phyloP scores from a whole-genome alignment of 768 basidiomycete genomes.

The Sarcomyxa edulis region DNA sequence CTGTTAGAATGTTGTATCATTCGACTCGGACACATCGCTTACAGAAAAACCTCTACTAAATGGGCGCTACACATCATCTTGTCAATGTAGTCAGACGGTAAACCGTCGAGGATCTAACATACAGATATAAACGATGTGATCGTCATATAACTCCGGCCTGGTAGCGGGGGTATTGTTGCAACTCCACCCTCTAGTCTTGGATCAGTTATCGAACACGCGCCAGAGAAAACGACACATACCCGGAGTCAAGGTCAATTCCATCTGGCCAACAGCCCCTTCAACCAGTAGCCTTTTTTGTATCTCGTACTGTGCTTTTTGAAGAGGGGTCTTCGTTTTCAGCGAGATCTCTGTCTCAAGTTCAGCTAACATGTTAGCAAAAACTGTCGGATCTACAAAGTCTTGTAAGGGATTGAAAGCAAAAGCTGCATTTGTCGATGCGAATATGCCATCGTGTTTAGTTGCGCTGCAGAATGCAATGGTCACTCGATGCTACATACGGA shows the following conservation, averaged over 20 bases:
- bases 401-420: conserved; percentile 2
- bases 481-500: too few species aligned
- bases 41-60: conserved; percentile 2
- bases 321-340: background rate
- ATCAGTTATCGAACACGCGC: background rate
- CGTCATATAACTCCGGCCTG: background rate
- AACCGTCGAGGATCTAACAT: background rate
- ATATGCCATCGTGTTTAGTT: background rate
- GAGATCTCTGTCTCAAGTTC: conserved; percentile 2
- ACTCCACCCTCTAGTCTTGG: background rate
- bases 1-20: conserved; percentile 20
- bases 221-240: conserved; percentile 5
- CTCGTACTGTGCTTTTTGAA: conserved; percentile 1
- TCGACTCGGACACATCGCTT: conserved; percentile 21
- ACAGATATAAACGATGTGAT: background rate
- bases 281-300: conserved; percentile 1
- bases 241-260: background rate
- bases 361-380: background rate
- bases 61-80: background rate
- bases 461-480: too few species aligned
- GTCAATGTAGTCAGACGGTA: too few species aligned
- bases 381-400: background rate
- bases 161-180: background rate
- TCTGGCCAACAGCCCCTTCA: background rate
- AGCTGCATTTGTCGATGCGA: background rate